A percentile compares a stretch with the other conserved stretches of the same genome.
Conservation (phyloP, 495 filamentous ascomycete genomes). For the Talaromyces liani region DNA sequence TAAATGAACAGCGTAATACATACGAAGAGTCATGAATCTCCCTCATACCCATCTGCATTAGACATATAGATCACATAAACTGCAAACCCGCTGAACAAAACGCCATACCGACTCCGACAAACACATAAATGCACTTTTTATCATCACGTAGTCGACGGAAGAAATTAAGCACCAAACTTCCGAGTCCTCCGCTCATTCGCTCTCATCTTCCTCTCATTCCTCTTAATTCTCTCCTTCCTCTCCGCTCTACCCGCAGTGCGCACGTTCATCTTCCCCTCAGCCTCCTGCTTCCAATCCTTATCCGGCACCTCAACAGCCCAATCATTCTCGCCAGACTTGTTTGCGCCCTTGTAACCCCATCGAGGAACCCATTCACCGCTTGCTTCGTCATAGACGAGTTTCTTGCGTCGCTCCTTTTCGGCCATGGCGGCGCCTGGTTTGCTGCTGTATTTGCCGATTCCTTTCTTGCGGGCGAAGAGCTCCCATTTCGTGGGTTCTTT, state of each 20-base stretch:
- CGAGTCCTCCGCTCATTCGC: constrained; percentile 53
- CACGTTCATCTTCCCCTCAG: constrained; percentile 48
- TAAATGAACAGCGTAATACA: not conserved
- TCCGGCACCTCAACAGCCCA: constrained; percentile 90
- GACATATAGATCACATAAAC: not conserved
- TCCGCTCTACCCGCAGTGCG: constrained; percentile 56
- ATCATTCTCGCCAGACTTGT: constrained; percentile 67
- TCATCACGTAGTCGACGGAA: not conserved
- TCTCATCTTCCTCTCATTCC: constrained; percentile 65
- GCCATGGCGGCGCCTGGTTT: constrained; percentile 33
- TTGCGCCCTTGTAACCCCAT: constrained; percentile 93
- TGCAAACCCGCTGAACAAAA: not conserved
- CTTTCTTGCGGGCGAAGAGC: constrained; percentile 90
- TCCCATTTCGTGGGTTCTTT: constrained; percentile 90
- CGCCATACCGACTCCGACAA: constrained; percentile 1
- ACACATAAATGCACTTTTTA: constrained; percentile 7
- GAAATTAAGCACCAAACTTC: constrained; percentile 26
- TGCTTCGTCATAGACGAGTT: constrained; percentile 75
- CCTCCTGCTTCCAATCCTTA: constrained; percentile 61
- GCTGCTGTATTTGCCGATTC: constrained; percentile 56
- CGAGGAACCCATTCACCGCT: constrained; percentile 82
- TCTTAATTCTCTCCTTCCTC: constrained; percentile 54
- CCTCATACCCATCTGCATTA: not conserved
- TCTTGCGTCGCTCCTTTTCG: constrained; percentile 62
- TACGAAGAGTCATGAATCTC: not conserved